These are phyloP conservation scores for Psilocybe cubensis DNA, from an alignment of 768 basidiomycete species.

Conservation along the genomic window DNA sequence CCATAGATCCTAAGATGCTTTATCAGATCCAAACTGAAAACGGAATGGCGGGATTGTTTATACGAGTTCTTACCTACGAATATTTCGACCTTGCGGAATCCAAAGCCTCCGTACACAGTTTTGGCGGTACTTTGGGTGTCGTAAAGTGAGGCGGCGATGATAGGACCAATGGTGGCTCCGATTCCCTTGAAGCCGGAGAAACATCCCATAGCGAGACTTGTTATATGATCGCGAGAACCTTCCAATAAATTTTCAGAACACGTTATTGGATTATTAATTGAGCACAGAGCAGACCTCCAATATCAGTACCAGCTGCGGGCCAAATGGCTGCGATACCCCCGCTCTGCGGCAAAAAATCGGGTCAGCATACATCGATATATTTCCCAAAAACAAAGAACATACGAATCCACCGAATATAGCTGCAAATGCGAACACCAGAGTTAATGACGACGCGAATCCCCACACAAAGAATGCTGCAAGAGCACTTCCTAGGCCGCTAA, in stretches of 20 bases:
- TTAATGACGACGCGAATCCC: conserved; percentile 14
- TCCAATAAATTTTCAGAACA: not conserved
- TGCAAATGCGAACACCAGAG: conserved; percentile 9
- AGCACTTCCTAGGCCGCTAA: conserved; percentile 9
- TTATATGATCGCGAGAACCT: conserved; percentile 13
- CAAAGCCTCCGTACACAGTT: conserved; percentile 10
- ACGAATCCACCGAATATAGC: conserved; percentile 12
- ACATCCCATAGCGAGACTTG: conserved; percentile 14
- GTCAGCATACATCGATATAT: not conserved
- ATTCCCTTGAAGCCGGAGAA: conserved; percentile 11
- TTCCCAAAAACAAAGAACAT: not conserved
- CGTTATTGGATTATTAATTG: too few relatives aligned
- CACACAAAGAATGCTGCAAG: conserved; percentile 10
- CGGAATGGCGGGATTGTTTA: not conserved
- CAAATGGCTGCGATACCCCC: not conserved
- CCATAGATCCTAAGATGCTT: not conserved
- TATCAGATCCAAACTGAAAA: not conserved
- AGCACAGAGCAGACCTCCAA: not conserved
- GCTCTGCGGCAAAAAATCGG: not conserved
- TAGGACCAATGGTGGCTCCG: conserved; percentile 10
- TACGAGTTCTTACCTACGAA: conserved; percentile 4
- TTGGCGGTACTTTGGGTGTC: conserved; percentile 1
- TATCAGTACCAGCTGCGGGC: not conserved
- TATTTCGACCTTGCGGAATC: conserved; percentile 13
- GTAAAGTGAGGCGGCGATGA: conserved; percentile 11